Base-by-base conservation (phyloP, 805 yeast species). In the Naumovozyma baii region DNA sequence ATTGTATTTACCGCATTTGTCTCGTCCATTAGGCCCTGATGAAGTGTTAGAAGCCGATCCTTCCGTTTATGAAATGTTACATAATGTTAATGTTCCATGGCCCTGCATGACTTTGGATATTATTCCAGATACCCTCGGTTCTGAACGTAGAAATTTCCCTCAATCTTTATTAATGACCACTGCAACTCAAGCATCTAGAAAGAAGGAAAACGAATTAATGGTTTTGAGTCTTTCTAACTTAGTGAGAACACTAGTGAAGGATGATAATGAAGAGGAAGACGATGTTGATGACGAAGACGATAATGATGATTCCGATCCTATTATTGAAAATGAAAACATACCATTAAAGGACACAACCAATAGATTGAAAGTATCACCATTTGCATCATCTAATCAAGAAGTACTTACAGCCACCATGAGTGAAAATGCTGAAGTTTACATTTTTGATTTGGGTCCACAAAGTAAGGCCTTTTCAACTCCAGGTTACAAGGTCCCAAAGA, bases 21-120 rank as follows among this genome's bases (percentile, higher is more conserved):
- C 92, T 19, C 78, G 76, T 52, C 96, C 96, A 4, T 70, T 92
- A 49, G 96, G 96, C 1, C 94, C 95, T 2, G 95, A 86, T 65
- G 97, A 92, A 67, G 94, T 83, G 10, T 70, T 92, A 57, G 96
- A 90, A 65, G 95, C 97, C 1, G 98, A 92, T 64, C 95, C 95
- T 34, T 69, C 87, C 5, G 96, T 90, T 2, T 92, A 92, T 60
- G 95, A 90, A 55, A 92, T 92, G 97, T 67, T 92, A 42, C 98
- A 92, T 62, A 84, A 83, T 52, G 85, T 90, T 43, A 84, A 84
- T 61, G 67, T 90, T 62, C 94, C 95, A 52, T 92, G 97, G 97
- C 97, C 98, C 10, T 87, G 96, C 65, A 66, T 92, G 57, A 86
- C 96, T 3, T 69, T 92, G 44, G 97, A 90, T 56, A 67, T 92